Percentiles rank a stretch among this genome's conserved stretches.
Conservation (phyloP, 345 rosid genomes). For the Arabis alpina region DNA sequence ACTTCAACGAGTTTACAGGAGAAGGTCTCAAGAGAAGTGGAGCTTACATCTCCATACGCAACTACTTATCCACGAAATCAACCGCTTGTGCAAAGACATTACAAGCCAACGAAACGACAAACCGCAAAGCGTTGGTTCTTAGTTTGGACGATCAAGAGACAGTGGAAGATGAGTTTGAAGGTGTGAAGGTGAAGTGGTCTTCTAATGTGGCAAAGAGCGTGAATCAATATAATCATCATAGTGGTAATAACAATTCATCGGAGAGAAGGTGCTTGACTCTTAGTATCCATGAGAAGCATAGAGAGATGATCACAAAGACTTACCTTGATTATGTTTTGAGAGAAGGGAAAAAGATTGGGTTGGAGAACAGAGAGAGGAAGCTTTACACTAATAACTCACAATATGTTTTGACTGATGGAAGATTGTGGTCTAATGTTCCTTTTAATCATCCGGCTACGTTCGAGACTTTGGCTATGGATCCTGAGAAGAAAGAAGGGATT, state of each 20-base stretch:
- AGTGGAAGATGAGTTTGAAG: slow-evolving; percentile 22
- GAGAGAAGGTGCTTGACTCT: slow-evolving; percentile 46
- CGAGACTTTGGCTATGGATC: slow-evolving; percentile 57
- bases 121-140: slow-evolving; percentile 26
- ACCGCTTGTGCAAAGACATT: background rate
- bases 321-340: slow-evolving; percentile 48
- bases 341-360: slow-evolving; percentile 45
- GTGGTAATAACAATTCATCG: slow-evolving; percentile 26
- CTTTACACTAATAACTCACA: slow-evolving; percentile 55
- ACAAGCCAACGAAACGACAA: slow-evolving; percentile 15
- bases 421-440: no score
- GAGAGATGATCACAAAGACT: slow-evolving; percentile 34
- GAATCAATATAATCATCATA: slow-evolving; percentile 21
- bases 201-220: background rate
- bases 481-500: slow-evolving; percentile 54
- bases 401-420: no score
- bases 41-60: slow-evolving; percentile 32
- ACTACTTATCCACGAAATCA: slow-evolving; percentile 21
- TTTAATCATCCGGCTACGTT: slow-evolving; percentile 60
- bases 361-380: slow-evolving; percentile 48
- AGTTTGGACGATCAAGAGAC: slow-evolving; percentile 28
- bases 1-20: slow-evolving; percentile 51
- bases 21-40: slow-evolving; percentile 49
- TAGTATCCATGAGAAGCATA: slow-evolving; percentile 43
- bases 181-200: slow-evolving; percentile 22